Evolutionary conservation across 163 green algal genomes (phyloP).

Genomic region (Chlamydomonas reinhardtii): DNA sequence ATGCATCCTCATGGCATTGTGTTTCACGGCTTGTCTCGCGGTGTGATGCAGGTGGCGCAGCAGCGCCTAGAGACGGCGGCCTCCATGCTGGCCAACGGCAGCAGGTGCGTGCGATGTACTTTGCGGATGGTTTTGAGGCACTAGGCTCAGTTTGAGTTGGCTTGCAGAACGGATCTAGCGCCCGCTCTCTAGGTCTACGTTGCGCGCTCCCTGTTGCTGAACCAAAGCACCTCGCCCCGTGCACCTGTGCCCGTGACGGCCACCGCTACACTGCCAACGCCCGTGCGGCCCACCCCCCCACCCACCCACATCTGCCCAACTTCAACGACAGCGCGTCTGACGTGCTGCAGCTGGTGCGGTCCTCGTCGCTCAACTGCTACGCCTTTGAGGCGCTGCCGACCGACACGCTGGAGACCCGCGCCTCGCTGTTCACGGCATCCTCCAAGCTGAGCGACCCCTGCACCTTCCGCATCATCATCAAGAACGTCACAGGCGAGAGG

Average conservation of each 20-base stretch:
- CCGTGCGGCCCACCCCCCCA: no score
- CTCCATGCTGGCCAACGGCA: conserved; percentile 21
- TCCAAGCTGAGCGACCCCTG: conserved; percentile 50
- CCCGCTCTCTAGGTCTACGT: no score
- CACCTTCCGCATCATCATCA: conserved; percentile 61
- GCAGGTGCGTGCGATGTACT: background rate
- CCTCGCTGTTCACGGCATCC: conserved; percentile 42
- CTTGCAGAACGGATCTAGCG: no score
- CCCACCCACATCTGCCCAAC: background rate
- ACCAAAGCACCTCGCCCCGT: no score
- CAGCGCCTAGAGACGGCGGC: conserved; percentile 48
- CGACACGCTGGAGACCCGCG: conserved; percentile 53
- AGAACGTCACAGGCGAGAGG: conserved; percentile 49
- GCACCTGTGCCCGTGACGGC: no score
- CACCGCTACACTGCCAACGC: no score
- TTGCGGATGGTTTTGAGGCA: no score
- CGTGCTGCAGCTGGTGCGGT: conserved; percentile 50
- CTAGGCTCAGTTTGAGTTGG: no score
- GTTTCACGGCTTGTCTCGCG: no score
- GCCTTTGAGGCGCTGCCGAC: conserved; percentile 45
- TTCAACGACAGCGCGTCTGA: background rate
- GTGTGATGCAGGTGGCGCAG: conserved; percentile 47
- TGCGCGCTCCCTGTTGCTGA: no score
- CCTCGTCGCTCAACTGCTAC: conserved; percentile 54
- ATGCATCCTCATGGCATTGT: no score